Conservation (phyloP, 2,329 filamentous ascomycete genomes). For the Alternaria sp. region DNA sequence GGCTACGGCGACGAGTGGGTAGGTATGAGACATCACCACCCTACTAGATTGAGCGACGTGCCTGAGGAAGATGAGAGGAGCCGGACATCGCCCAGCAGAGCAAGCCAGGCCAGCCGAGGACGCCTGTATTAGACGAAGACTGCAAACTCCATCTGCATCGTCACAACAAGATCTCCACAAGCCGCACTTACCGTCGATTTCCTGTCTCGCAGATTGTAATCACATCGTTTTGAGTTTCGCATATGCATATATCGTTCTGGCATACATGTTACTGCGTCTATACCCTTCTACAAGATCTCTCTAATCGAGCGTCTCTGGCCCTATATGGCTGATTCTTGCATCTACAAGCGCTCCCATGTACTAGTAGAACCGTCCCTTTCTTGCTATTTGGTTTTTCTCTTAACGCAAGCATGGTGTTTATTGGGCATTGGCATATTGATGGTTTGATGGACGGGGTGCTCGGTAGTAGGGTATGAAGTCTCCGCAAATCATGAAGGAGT, state of each 20-base stretch:
- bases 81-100: constrained; percentile 48
- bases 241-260: constrained; percentile 15
- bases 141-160: background rate
- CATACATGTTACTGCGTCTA: constrained; percentile 15
- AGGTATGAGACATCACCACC: constrained; percentile 51
- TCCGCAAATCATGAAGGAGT: constrained; percentile 2
- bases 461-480: constrained; percentile 4
- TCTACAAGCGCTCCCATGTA: constrained; percentile 19
- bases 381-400: constrained; percentile 1
- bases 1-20: constrained; percentile 52
- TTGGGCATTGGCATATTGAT: constrained; percentile 10
- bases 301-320: constrained; percentile 3
- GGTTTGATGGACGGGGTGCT: background rate
- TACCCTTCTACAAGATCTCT: constrained; percentile 21
- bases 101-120: constrained; percentile 47
- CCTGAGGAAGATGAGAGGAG: constrained; percentile 53
- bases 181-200: background rate
- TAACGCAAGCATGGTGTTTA: constrained; percentile 24
- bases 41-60: constrained; percentile 52
- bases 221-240: constrained; percentile 1
- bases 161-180: background rate
- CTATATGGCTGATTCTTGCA: constrained; percentile 4
- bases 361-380: constrained; percentile 14
- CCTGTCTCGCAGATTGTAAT: background rate
- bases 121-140: constrained; percentile 26